These are phyloP conservation scores for Penicillium waksmanii DNA, from an alignment of 495 filamentous ascomycete species.

Conservation along the genomic window DNA sequence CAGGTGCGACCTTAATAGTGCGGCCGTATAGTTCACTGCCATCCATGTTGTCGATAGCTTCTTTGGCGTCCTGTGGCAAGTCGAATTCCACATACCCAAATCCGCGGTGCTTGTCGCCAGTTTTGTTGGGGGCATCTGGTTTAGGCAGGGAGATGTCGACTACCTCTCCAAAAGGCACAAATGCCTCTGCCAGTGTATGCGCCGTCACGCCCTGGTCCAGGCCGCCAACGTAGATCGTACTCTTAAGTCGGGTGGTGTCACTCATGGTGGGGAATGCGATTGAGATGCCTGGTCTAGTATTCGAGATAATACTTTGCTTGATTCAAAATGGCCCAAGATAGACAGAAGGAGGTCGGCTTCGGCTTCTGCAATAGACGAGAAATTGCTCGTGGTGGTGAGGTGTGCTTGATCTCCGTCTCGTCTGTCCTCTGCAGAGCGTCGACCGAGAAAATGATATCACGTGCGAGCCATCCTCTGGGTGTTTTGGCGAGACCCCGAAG, in stretches of 20 bases:
- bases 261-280: constrained; percentile 34
- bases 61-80: constrained; percentile 79
- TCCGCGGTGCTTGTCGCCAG: constrained; percentile 77
- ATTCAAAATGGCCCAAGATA: neutral
- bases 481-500: constrained; percentile 46
- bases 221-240: constrained; percentile 87
- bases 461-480: constrained; percentile 36
- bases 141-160: constrained; percentile 86
- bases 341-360: neutral
- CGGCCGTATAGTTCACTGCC: constrained; percentile 93
- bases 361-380: neutral
- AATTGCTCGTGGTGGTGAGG: neutral
- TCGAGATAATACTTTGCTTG: neutral
- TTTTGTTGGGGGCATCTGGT: constrained; percentile 66
- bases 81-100: constrained; percentile 99
- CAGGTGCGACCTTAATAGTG: constrained; percentile 86
- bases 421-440: constrained; percentile 9
- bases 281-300: neutral
- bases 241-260: constrained; percentile 80
- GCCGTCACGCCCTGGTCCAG: constrained; percentile 78
- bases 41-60: constrained; percentile 99
- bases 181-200: constrained; percentile 80
- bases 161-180: constrained; percentile 95
- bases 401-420: constrained; percentile 3
- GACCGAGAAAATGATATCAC: constrained; percentile 45